These are phyloP conservation scores for Talaromyces sp. DNA, from an alignment of 2,329 filamentous ascomycete species.

Conservation along the genomic window DNA sequence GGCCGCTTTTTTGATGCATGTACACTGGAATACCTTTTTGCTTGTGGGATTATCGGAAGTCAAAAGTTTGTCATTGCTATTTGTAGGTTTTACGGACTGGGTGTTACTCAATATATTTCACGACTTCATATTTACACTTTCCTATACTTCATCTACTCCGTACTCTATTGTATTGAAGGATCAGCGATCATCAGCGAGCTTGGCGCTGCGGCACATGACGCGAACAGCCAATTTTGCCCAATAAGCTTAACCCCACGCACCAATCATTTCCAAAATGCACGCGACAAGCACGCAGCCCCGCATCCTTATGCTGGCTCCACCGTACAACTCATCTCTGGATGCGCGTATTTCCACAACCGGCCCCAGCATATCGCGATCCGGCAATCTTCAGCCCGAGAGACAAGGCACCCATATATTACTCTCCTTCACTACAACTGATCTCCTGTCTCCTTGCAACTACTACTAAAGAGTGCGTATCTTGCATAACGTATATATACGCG, in stretches of 20 bases:
- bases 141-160: background rate
- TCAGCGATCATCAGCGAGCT: background rate
- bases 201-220: conserved; percentile 10
- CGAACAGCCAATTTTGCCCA: background rate
- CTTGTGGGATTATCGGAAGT: conserved; percentile 7
- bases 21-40: conserved; percentile 11
- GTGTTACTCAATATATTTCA: background rate
- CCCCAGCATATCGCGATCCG: background rate
- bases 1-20: conserved; percentile 7
- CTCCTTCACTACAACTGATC: background rate
- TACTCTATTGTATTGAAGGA: too few relatives aligned
- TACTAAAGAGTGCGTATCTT: background rate
- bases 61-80: conserved; percentile 5
- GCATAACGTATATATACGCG: background rate
- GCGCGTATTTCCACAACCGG: conserved; percentile 2
- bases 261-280: background rate
- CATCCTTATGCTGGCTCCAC: conserved; percentile 4
- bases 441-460: background rate
- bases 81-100: background rate
- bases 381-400: background rate
- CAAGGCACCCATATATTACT: background rate
- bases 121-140: background rate
- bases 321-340: background rate
- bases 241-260: conserved; percentile 10
- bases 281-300: background rate